A percentile compares a stretch with the other conserved stretches of the same genome.
Evolutionary conservation across 2,329 filamentous ascomycete genomes (phyloP).

Genomic region (Trichoderma sp.): DNA sequence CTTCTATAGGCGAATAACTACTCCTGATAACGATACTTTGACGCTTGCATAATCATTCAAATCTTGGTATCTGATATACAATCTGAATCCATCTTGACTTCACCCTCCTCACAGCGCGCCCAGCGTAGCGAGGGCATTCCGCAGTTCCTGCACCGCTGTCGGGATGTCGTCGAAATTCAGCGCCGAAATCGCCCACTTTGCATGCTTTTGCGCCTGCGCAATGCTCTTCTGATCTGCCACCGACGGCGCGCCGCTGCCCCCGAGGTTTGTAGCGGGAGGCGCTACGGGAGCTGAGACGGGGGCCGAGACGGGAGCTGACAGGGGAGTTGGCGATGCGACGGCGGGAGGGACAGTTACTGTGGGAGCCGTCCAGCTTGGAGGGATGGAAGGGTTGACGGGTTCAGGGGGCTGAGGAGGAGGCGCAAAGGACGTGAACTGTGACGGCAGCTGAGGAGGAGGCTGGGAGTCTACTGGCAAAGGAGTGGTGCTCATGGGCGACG

Average conservation of each 20-base stretch:
- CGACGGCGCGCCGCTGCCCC: conserved; percentile 4
- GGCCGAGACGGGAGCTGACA: conserved; percentile 4
- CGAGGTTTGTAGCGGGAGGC: conserved; percentile 24
- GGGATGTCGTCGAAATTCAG: conserved; percentile 94
- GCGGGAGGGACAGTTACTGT: conserved; percentile 30
- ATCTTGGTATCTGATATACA: conserved; percentile 11
- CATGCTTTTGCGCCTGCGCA: conserved; percentile 86
- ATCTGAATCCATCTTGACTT: background rate
- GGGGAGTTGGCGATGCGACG: conserved; percentile 25
- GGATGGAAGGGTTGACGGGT: conserved; percentile 32
- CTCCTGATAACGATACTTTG: background rate
- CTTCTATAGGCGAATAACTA: conserved; percentile 14
- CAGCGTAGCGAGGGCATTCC: conserved; percentile 69
- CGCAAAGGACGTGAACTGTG: conserved; percentile 34
- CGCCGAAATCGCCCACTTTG: conserved; percentile 94
- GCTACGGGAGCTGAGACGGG: conserved; percentile 28
- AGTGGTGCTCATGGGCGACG: conserved; percentile 42
- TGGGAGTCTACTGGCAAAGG: conserved; percentile 31
- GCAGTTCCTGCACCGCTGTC: conserved; percentile 84
- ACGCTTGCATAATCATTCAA: background rate
- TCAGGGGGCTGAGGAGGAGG: conserved; percentile 22
- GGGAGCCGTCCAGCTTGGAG: conserved; percentile 18
- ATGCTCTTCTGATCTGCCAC: conserved; percentile 59
- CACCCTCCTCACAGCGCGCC: conserved; percentile 53
- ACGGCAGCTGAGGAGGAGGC: conserved; percentile 31